phyloP scores from a whole-genome alignment of 2,329 filamentous ascomycete species.

The Ophioceras dolichostomum region DNA sequence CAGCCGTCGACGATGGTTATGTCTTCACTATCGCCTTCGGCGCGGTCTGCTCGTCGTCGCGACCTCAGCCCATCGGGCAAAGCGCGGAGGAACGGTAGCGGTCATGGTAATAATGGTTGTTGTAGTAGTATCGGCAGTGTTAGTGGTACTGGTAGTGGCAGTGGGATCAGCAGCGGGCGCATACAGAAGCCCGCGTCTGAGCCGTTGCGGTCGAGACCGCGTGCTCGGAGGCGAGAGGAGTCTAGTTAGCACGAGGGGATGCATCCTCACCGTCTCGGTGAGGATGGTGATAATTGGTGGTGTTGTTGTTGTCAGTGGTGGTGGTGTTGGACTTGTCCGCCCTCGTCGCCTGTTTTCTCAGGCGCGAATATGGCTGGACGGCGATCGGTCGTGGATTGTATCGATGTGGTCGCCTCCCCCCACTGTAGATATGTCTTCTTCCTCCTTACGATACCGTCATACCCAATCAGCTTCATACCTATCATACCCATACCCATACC shows the following conservation, averaged over 20 bases:
- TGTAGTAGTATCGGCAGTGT: background rate
- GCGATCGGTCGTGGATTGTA: too few relatives aligned
- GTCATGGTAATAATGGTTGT: background rate
- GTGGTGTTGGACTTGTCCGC: too few relatives aligned
- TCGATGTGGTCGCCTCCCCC: too few relatives aligned
- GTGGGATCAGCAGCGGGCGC: slow-evolving; percentile 28
- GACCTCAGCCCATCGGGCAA: slow-evolving; percentile 18
- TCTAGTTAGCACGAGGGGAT: slow-evolving; percentile 18
- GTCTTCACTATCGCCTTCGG: background rate
- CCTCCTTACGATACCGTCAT: too few relatives aligned
- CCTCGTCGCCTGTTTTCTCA: too few relatives aligned
- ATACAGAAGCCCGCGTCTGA: slow-evolving; percentile 34
- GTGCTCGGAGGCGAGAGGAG: slow-evolving; percentile 24
- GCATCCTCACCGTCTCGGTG: background rate
- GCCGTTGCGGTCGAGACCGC: slow-evolving; percentile 24
- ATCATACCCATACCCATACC: too few relatives aligned
- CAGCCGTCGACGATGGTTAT: background rate
- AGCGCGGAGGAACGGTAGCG: too few relatives aligned
- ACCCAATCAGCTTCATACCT: too few relatives aligned
- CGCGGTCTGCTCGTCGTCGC: slow-evolving; percentile 1
- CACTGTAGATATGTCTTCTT: too few relatives aligned
- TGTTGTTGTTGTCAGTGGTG: too few relatives aligned
- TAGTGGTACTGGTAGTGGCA: slow-evolving; percentile 25
- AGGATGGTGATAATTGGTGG: too few relatives aligned
- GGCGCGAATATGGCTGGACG: too few relatives aligned